Base-by-base conservation (phyloP, 495 filamentous ascomycete species). In the Hypomontagnella monticulosa region DNA sequence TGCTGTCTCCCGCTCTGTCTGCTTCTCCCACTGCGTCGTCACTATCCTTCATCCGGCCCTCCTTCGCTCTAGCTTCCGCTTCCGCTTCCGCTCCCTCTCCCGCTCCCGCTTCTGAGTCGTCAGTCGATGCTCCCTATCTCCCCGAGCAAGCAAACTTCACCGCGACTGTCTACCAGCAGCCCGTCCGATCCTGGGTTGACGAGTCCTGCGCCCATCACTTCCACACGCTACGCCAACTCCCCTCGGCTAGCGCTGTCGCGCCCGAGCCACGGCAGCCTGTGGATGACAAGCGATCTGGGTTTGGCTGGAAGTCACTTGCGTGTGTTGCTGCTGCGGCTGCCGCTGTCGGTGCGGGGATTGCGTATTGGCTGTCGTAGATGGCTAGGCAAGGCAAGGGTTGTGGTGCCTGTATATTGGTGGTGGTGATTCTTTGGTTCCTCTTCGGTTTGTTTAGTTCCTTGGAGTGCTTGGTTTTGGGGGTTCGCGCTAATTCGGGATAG, bases 221-320 rank as follows among this genome's bases (percentile, higher is more conserved):
- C 23, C 18, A 30, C 46, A 33, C 63, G 37, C 18, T 3, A 4
- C 65, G 65, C 32, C 42, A 63, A 38, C 48, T 63, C 0, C 65
- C 65, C 34, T 58, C 58, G 20, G 59, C 54, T 53, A 41, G 42
- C 23, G 37, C 36, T 14, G 6, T 33, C 52, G 47, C 62, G 47
- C 52, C 33, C 52, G 47, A 67, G 47, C 52, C 40, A 10, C 47
- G n/a, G 15, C 34, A 34, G 51, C 27, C 47, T 41, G 10, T 9
- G 34, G 52, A 62, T 41, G 57, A 54, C 15, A 0, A 15, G 23
- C 20, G 49, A 43, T 42, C 41, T 1, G 59, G 58, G 4, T 59
- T 68, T 37, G 65, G 59, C 27, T 68, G 65, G 65, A 68, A 68
- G 54, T 63, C 58, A 3, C 44, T 68, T 37, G 65, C 65, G 43